Evolutionary conservation across 495 filamentous ascomycete species (phyloP).

Genomic region (Barbatosphaeria neglecta): DNA sequence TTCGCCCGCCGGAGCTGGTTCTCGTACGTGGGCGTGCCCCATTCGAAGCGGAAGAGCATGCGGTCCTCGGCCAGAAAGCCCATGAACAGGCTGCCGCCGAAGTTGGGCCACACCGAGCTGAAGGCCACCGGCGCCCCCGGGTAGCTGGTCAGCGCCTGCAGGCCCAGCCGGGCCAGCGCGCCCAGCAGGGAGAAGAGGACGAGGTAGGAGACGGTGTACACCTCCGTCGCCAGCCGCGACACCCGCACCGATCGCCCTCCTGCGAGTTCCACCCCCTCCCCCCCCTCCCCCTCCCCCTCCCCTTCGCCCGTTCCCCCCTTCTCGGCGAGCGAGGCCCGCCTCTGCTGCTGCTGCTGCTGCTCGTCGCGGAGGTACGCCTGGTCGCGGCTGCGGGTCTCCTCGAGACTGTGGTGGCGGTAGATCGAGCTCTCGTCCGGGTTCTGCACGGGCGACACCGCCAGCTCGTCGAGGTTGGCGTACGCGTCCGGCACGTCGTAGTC

Average conservation of each 20-base stretch:
- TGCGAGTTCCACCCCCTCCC: not conserved
- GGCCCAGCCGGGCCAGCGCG: conserved; percentile 71
- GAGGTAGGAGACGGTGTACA: conserved; percentile 73
- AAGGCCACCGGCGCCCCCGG: conserved; percentile 63
- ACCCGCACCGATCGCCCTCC: conserved; percentile 1
- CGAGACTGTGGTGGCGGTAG: conserved; percentile 14
- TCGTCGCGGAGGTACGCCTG: conserved; percentile 9
- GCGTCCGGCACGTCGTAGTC: conserved; percentile 22
- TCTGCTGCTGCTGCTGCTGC: conserved; percentile 1
- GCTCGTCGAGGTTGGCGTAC: conserved; percentile 29
- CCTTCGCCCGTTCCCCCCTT: not conserved
- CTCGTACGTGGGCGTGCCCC: conserved; percentile 31
- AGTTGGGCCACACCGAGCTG: conserved; percentile 80
- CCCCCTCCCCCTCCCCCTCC: conserved; percentile 3
- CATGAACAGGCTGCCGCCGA: conserved; percentile 72
- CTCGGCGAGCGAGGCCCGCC: not conserved
- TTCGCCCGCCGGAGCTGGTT: conserved; percentile 17
- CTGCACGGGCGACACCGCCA: conserved; percentile 19
- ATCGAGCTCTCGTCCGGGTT: conserved; percentile 15
- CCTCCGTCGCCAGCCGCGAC: conserved; percentile 51
- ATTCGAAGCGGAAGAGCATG: conserved; percentile 61
- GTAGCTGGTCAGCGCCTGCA: conserved; percentile 74
- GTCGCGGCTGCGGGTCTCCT: conserved; percentile 13
- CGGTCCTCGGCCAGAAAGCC: conserved; percentile 77
- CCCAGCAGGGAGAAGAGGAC: conserved; percentile 80